Base-by-base conservation (phyloP, 306 rosid species). In the Trifolium subterraneum region DNA sequence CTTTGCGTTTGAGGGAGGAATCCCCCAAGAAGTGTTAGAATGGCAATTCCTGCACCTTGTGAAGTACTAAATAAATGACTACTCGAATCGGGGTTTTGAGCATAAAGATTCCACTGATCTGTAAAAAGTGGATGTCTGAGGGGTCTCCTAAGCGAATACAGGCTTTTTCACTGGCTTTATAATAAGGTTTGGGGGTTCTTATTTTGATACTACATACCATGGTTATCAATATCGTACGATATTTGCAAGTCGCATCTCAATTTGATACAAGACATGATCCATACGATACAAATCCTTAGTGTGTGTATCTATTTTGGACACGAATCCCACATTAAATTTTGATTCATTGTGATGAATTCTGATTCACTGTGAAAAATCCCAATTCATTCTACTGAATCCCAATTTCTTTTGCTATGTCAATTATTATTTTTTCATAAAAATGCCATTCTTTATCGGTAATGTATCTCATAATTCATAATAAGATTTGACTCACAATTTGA, bases 151-250 rank as follows among this genome's bases (percentile, higher is more conserved):
- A n/a, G n/a, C n/a, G n/a, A n/a, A n/a, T n/a, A n/a, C n/a, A n/a
- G n/a, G n/a, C n/a, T n/a, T n/a, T n/a, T n/a, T n/a, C n/a, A n/a
- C n/a, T n/a, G n/a, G n/a, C n/a, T n/a, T n/a, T n/a, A 45, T 70
- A 50, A 10, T 47, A 54, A 69, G 1, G 47, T 18, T 61, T 4
- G 33, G 72, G 72, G 54, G 54, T 51, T 35, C 61, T 59, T 25
- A 31, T 41, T 56, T 11, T 65, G 52, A 68, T 71, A 51, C 50
- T 69, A 59, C 7, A 4, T 13, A 12, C 7, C 16, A 44, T 12
- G 50, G 16, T 44, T 44, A 48, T 48, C 8, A 48, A 10, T 48
- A 48, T 48, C 54, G 1, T 47, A 47, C 54, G 9, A 48, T 48
- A 48, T n/a, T 48, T n/a, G 20, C 16, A 8, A 48, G 55, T 16